These are phyloP conservation scores for Piper betle DNA, from an alignment of 164 flowering plant species.

Conservation along the genomic window DNA sequence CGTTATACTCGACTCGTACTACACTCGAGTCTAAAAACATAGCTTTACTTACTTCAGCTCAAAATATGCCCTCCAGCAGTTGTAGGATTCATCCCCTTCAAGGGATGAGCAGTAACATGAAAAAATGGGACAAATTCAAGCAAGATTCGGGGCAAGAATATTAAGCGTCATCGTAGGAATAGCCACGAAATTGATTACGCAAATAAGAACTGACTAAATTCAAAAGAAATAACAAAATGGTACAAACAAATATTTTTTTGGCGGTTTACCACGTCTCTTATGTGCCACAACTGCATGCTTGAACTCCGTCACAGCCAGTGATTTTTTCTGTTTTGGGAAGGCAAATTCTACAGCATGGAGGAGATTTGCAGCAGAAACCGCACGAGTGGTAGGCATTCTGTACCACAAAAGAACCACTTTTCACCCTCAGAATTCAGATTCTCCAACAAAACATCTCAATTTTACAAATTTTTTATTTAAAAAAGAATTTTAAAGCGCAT, in stretches of 20 bases:
- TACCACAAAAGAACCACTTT: conserved; percentile 1
- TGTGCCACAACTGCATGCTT: conserved; percentile 64
- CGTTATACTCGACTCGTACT: too few relatives aligned
- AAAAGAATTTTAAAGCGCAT: neutral
- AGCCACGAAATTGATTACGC: too few relatives aligned
- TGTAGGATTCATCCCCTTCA: conserved; percentile 67
- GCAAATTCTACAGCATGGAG: conserved; percentile 56
- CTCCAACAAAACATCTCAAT: neutral
- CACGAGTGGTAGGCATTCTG: conserved; percentile 47
- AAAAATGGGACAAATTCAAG: neutral
- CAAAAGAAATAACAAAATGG: too few relatives aligned
- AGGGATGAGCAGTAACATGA: conserved; percentile 79
- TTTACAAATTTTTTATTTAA: neutral
- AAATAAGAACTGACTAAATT: too few relatives aligned
- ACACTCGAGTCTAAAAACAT: too few relatives aligned
- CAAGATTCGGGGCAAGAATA: too few relatives aligned
- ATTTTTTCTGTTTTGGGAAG: conserved; percentile 66
- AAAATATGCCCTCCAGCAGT: conserved; percentile 80
- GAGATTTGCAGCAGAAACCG: conserved; percentile 47
- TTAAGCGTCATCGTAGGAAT: too few relatives aligned
- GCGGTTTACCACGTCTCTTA: conserved; percentile 44
- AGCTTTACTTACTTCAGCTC: conserved; percentile 54
- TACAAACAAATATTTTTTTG: too few relatives aligned
- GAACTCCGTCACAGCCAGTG: conserved; percentile 42
- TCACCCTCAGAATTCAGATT: neutral